phyloP scores from a whole-genome alignment of 1,284 basidiomycete genomes.

The Boletellus deceptivus region DNA sequence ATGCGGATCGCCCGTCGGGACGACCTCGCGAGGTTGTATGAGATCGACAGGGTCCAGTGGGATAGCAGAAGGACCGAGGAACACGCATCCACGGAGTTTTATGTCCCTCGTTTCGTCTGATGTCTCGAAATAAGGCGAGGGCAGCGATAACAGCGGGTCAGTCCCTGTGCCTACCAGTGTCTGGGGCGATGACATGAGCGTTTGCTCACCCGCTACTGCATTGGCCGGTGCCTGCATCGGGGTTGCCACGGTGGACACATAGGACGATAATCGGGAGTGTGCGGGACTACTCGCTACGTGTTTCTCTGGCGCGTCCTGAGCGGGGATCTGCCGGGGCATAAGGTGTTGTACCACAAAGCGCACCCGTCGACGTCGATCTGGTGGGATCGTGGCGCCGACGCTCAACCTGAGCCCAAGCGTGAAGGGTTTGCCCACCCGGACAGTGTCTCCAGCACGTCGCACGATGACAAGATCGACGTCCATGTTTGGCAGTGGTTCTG shows the following conservation, averaged over 20 bases:
- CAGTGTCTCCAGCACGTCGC: constrained; percentile 43
- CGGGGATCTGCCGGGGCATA: constrained; percentile 37
- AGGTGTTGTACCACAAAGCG: constrained; percentile 65
- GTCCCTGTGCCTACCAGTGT: constrained; percentile 22
- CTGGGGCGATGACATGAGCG: constrained; percentile 44
- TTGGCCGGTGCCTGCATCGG: constrained; percentile 35
- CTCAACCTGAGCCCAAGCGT: constrained; percentile 50
- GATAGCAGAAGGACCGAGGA: constrained; percentile 54
- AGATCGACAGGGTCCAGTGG: constrained; percentile 45
- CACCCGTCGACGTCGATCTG: constrained; percentile 38
- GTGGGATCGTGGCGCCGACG: constrained; percentile 43
- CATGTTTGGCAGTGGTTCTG: constrained; percentile 39
- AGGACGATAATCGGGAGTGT: constrained; percentile 33
- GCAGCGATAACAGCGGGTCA: constrained; percentile 34
- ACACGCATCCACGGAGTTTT: constrained; percentile 38
- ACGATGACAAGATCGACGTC: constrained; percentile 60
- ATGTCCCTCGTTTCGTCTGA: constrained; percentile 33
- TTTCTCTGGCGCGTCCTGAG: constrained; percentile 14
- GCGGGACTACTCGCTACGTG: constrained; percentile 2
- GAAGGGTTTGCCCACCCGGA: constrained; percentile 58
- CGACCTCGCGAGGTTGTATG: constrained; percentile 14
- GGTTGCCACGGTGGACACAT: constrained; percentile 48
- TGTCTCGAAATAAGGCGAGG: constrained; percentile 48
- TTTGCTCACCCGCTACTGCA: constrained; percentile 45
- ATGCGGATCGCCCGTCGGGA: constrained; percentile 14